phyloP scores from a whole-genome alignment of 2,329 filamentous ascomycete species.

The Calonectria leucothoes region DNA sequence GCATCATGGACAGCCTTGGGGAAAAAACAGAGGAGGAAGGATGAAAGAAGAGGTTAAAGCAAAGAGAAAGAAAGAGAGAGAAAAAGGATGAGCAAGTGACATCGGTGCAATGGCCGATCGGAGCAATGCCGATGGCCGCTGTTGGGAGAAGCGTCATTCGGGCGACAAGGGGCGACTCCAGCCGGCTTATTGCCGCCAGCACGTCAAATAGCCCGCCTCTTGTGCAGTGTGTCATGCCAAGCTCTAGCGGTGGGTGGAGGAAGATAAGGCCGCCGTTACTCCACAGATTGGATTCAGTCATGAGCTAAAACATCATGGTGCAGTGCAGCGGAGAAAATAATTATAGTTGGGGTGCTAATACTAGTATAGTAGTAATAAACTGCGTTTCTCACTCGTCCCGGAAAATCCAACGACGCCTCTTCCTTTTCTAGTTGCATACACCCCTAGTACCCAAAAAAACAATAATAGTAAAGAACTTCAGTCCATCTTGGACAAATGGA shows the following conservation, averaged over 20 bases:
- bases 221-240: slow-evolving; percentile 10
- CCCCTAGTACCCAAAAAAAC: neutral
- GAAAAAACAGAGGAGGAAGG: neutral
- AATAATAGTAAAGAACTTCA: slow-evolving; percentile 10
- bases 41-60: neutral
- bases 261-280: neutral
- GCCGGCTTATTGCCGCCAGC: slow-evolving; percentile 39
- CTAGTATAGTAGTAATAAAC: slow-evolving; percentile 15
- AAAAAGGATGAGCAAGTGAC: neutral
- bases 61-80: neutral
- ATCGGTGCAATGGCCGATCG: slow-evolving; percentile 9
- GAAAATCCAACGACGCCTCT: slow-evolving; percentile 21
- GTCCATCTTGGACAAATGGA: slow-evolving; percentile 3
- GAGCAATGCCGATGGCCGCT: neutral
- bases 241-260: neutral
- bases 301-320: neutral
- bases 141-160: slow-evolving; percentile 12
- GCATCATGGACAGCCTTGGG: neutral
- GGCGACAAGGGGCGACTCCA: neutral
- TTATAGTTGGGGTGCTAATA: slow-evolving; percentile 27
- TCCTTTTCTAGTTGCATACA: slow-evolving; percentile 8
- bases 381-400: slow-evolving; percentile 9
- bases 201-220: slow-evolving; percentile 6
- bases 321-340: neutral
- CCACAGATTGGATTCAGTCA: neutral